Percentiles rank a stretch among this genome's conserved stretches.
Conservation (phyloP, 2,329 filamentous ascomycete species). For the Fusarium proliferatum region DNA sequence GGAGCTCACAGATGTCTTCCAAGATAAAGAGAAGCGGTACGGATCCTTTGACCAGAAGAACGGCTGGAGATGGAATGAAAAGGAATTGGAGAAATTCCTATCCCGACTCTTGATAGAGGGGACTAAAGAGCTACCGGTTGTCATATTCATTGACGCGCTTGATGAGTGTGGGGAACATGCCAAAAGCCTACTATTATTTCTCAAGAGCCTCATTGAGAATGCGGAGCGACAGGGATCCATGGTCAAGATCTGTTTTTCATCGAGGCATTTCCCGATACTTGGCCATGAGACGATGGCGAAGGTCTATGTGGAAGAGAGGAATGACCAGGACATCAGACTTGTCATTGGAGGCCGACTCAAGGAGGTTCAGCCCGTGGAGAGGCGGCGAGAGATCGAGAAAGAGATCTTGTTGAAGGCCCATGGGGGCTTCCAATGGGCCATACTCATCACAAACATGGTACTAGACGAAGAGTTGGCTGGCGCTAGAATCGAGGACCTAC, state of each 20-base stretch:
- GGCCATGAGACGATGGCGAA: not conserved
- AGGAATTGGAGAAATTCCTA: not conserved
- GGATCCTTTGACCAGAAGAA: not conserved
- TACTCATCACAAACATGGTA: not conserved
- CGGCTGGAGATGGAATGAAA: not conserved
- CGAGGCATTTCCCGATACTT: not conserved
- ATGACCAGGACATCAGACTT: not conserved
- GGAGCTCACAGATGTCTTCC: not conserved
- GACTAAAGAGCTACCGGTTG: not conserved
- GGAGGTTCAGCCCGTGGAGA: rapidly evolving
- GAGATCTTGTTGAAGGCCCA: not conserved
- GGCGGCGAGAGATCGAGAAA: not conserved
- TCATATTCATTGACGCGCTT: not conserved
- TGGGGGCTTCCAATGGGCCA: not conserved
- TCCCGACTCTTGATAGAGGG: not conserved
- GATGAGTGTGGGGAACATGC: not conserved
- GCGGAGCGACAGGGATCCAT: not conserved
- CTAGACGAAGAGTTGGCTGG: not conserved
- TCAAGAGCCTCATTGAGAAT: rapidly evolving
- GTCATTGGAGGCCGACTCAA: not conserved
- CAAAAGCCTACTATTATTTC: rapidly evolving
- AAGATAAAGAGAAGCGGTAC: not conserved
- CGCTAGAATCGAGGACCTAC: not conserved
- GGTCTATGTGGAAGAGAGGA: not conserved
- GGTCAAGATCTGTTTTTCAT: not conserved